phyloP scores from a whole-genome alignment of 2,329 filamentous ascomycete species.

The Ophiocordyceps unilateralis region DNA sequence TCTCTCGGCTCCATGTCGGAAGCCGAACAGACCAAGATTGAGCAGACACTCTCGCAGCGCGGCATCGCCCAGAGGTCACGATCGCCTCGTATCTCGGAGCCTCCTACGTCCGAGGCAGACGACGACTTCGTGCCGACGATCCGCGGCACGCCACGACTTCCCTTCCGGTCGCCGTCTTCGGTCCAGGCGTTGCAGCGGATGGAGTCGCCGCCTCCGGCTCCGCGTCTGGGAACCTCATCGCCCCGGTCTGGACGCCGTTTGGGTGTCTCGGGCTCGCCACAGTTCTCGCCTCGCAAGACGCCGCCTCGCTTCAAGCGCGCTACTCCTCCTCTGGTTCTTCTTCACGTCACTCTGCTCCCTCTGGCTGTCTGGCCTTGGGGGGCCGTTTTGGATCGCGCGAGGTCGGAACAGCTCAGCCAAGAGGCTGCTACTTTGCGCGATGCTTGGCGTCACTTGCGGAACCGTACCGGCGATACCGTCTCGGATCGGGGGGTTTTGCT shows the following conservation, averaged over 20 bases:
- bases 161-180: constrained; percentile 52
- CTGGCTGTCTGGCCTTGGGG: constrained; percentile 46
- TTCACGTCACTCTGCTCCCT: constrained; percentile 63
- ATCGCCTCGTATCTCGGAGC: constrained; percentile 30
- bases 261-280: constrained; percentile 17
- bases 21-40: constrained; percentile 15
- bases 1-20: constrained; percentile 34
- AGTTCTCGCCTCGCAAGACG: constrained; percentile 40
- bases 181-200: constrained; percentile 53
- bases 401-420: constrained; percentile 23
- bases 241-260: constrained; percentile 28
- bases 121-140: constrained; percentile 35
- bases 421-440: constrained; percentile 35
- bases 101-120: constrained; percentile 28
- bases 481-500: constrained; percentile 58
- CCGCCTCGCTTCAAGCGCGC: constrained; percentile 38
- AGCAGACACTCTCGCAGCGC: constrained; percentile 14
- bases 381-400: constrained; percentile 30
- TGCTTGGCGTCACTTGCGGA: constrained; percentile 49
- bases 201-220: constrained; percentile 44
- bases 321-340: constrained; percentile 52
- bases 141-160: constrained; percentile 40
- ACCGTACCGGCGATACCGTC: constrained; percentile 56
- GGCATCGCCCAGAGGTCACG: constrained; percentile 8
- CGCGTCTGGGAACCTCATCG: constrained; percentile 35